Evolutionary conservation across 257 asterid species (phyloP).

Genomic region (Petrea volubilis): DNA sequence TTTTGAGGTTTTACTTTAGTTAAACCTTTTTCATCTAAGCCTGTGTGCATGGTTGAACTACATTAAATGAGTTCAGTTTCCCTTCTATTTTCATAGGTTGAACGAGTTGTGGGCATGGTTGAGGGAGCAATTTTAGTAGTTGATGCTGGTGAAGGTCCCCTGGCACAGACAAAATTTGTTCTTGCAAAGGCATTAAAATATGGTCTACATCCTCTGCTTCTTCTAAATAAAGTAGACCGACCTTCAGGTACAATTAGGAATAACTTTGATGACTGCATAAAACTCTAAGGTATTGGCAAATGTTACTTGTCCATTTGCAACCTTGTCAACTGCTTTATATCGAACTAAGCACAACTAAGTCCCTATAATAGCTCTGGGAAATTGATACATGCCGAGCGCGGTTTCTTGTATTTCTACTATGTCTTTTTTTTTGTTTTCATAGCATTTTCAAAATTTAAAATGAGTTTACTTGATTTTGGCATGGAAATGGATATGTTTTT

Average conservation of each 20-base stretch:
- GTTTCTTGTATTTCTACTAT: too few relatives aligned
- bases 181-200: constrained; percentile 96
- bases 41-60: not conserved
- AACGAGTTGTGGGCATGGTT: constrained; percentile 99
- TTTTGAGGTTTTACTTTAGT: too few relatives aligned
- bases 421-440: too few relatives aligned
- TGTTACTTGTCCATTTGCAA: not conserved
- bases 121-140: constrained; percentile 98
- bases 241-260: constrained; percentile 68
- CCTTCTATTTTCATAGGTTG: constrained; percentile 63
- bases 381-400: not conserved
- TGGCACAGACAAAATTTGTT: constrained; percentile 94
- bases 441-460: too few relatives aligned
- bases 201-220: constrained; percentile 92
- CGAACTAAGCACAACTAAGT: not conserved
- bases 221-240: constrained; percentile 93
- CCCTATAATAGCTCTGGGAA: not conserved
- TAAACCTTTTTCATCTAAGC: not conserved
- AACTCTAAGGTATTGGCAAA: not conserved
- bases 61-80: constrained; percentile 5
- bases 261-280: not conserved
- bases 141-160: constrained; percentile 99
- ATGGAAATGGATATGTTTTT: too few relatives aligned
- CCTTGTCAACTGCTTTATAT: not conserved
- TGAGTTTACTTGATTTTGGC: too few relatives aligned